These are phyloP conservation scores for Rhizophora mangle DNA, from an alignment of 345 rosid genomes.

Conservation along the genomic window DNA sequence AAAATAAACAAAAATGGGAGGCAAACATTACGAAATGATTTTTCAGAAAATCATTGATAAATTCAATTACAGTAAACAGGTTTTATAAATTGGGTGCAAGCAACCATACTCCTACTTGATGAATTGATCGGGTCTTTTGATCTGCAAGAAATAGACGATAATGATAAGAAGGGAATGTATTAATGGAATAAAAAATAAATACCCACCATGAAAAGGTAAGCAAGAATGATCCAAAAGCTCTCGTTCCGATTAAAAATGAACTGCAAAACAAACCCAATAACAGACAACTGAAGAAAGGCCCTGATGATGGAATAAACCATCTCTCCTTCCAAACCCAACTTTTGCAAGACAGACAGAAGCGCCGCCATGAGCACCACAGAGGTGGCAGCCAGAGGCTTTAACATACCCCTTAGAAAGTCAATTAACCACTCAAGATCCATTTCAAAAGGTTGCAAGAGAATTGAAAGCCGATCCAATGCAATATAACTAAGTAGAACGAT, in stretches of 20 bases:
- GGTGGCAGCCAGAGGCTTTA: slow-evolving; percentile 76
- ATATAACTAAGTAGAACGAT: not conserved
- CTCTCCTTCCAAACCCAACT: slow-evolving; percentile 68
- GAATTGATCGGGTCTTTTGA: no score
- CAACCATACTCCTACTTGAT: no score
- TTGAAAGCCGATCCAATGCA: not conserved
- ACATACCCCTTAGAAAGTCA: slow-evolving; percentile 63
- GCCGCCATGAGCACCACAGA: slow-evolving; percentile 75
- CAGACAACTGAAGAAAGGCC: slow-evolving; percentile 77
- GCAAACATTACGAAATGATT: no score
- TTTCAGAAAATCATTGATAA: no score
- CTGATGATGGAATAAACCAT: slow-evolving; percentile 69
- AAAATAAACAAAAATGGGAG: no score
- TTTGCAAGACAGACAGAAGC: slow-evolving; percentile 53
- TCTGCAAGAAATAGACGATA: no score
- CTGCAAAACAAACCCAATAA: slow-evolving; percentile 85
- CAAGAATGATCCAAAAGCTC: slow-evolving; percentile 65
- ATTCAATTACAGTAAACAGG: no score
- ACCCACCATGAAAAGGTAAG: slow-evolving; percentile 83
- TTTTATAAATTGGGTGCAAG: no score
- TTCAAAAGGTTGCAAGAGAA: not conserved
- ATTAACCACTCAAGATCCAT: slow-evolving; percentile 56
- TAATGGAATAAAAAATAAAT: not conserved
- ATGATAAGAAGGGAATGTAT: no score
- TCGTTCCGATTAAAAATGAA: slow-evolving; percentile 65